Percentiles rank a stretch among this genome's conserved stretches.
phyloP scores from a whole-genome alignment of 2,329 filamentous ascomycete genomes.

The Sphaceloma murrayae region DNA sequence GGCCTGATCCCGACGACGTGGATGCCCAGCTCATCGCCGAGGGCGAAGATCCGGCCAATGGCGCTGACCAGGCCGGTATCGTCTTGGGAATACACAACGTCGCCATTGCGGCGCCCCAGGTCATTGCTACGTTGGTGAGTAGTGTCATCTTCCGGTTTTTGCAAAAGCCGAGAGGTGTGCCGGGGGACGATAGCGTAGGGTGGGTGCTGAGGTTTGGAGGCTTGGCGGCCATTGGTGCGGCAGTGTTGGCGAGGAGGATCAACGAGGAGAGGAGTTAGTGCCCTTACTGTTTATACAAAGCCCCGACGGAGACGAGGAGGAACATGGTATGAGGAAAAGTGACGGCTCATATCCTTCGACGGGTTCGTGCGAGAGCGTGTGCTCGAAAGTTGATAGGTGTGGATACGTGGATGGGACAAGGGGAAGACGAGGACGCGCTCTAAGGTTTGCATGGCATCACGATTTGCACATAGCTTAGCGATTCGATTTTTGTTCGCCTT shows the following conservation, averaged over 20 bases:
- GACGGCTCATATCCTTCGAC: not conserved
- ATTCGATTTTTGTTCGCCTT: no score
- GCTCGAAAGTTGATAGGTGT: not conserved
- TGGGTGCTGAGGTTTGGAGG: constrained; percentile 82
- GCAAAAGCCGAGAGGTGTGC: constrained; percentile 76
- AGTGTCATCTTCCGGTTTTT: constrained; percentile 74
- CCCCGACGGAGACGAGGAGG: not conserved
- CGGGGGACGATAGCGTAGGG: constrained; percentile 77
- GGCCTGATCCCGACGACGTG: constrained; percentile 27
- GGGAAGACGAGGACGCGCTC: no score
- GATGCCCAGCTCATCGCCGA: constrained; percentile 33
- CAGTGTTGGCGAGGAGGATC: constrained; percentile 60
- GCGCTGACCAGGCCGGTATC: constrained; percentile 69
- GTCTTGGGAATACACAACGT: constrained; percentile 95
- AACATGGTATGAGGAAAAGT: not conserved
- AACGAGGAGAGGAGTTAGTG: constrained; percentile 44
- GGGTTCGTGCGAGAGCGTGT: not conserved
- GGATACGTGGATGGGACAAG: not conserved
- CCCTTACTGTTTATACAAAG: not conserved
- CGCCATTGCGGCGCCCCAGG: constrained; percentile 82
- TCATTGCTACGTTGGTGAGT: constrained; percentile 76
- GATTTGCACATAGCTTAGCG: no score
- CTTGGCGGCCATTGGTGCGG: constrained; percentile 64
- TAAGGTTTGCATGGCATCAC: no score
- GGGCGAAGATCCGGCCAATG: constrained; percentile 46